Percentiles rank a stretch among this genome's conserved stretches.
Conservation (phyloP, 495 filamentous ascomycete genomes). For the Talaromyces wortmannii region DNA sequence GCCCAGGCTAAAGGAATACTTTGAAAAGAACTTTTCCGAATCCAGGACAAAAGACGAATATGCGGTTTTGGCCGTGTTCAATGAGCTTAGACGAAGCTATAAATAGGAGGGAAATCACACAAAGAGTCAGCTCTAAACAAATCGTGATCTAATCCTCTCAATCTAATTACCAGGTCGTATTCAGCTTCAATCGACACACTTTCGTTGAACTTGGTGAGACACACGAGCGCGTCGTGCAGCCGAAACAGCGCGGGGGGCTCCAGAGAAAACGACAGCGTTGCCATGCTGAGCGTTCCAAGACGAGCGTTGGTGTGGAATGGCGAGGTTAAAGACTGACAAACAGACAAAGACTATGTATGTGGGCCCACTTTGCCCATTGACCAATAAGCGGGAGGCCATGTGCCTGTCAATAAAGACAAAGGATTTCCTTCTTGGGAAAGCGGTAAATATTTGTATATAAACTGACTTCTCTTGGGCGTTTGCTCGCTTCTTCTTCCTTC, state of each 20-base stretch:
- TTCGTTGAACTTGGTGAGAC: slow-evolving; percentile 89
- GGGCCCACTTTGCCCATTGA: too few species aligned
- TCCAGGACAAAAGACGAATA: slow-evolving; percentile 79
- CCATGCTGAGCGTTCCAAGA: slow-evolving; percentile 36
- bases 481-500: neutral
- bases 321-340: too few species aligned
- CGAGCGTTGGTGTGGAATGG: neutral
- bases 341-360: too few species aligned
- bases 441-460: neutral
- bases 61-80: slow-evolving; percentile 91
- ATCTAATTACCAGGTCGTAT: slow-evolving; percentile 51
- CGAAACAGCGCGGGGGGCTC: slow-evolving; percentile 63
- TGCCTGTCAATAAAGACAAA: too few species aligned
- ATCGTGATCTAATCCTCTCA: too few species aligned
- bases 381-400: too few species aligned
- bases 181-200: slow-evolving; percentile 80
- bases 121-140: slow-evolving; percentile 4
- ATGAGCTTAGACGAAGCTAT: slow-evolving; percentile 71
- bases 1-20: slow-evolving; percentile 43
- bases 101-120: neutral
- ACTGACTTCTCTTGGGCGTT: neutral
- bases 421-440: neutral
- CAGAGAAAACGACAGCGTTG: slow-evolving; percentile 71
- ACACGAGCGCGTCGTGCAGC: slow-evolving; percentile 78
- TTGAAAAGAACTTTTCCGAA: slow-evolving; percentile 70